Base-by-base conservation (phyloP, 73 alveolate genomes). In the Paramecium octaurelia region DNA sequence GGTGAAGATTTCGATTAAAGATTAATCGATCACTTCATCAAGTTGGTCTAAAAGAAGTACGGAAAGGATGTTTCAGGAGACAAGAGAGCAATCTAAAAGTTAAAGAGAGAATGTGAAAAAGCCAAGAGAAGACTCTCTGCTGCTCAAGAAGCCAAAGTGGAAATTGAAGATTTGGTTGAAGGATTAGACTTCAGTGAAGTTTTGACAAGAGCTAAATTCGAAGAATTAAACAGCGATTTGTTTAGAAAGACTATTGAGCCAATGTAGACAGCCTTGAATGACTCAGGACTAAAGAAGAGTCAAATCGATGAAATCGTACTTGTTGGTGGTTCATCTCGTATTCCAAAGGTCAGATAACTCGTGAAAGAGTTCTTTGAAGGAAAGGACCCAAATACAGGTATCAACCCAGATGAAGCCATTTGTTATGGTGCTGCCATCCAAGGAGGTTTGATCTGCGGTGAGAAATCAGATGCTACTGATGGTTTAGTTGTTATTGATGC, bases 341-440 rank as follows among this genome's bases (percentile, higher is more conserved):
- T 97, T 86, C 99, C 99, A 46, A 96, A 96, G 94, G 95, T 98
- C 42, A 99, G 98, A 92, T 88, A 34, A 40, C 59, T 95, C 85
- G 95, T 97, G 50, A 95, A 95, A 85, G 99, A 96, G 64, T 94
- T 94, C 95, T 97, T 97, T 95, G 95, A 96, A 83, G 99, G 99
- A 29, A 98, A 97, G 93, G 98, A 97, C 86, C 99, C 99, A 35
- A 96, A 97, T 94, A 96, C 97, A 92, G 98, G 99, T 58, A 96
- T 98, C 88, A 97, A 98, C 95, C 99, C 99, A 8, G 99, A 98
- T 92, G 99, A 98, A 94, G 99, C 99, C 12, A 99, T 98, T 42
- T 99, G 99, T 50, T 98, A 97, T 85, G 99, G 99, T 36, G 99
- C 99, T 16, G 99, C 99, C 0, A 99, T 98, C 75, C 99, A 98